Evolutionary conservation across 2,329 filamentous ascomycete species (phyloP), one percentile per base, ranked within the genome.

Genomic region (Cladosporium oxysporum): DNA sequence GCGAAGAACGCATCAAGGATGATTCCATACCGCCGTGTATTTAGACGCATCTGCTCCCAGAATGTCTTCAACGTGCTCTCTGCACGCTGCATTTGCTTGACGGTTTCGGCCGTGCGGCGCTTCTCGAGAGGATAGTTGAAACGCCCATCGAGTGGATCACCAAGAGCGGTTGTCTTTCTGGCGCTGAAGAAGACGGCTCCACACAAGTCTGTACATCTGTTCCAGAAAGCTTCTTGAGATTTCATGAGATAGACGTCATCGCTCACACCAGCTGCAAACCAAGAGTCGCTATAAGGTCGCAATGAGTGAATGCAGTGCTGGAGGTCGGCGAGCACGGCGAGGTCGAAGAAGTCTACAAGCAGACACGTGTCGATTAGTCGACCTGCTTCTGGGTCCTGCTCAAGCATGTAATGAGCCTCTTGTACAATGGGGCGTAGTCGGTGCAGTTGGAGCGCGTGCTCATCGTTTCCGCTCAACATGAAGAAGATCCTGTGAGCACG

Each of bases 91-190:
- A 87, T 77, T 0, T 73, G 71, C 5, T 80, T 77, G 0, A 81
- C 76, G 21, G 79, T 86, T 14, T 81, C 79, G 62, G 77, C 78
- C 1, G 76, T 85, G 1, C 79, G 78, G 11, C 77, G 80, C 68
- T 83, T 85, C 2, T 82, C 77, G 5, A 78, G 77, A 60, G 81
- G 85, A 78, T 80, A 87, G 50, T 67, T 66, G 65, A 87, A 85
- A 62, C 73, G 80, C 1, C 75, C 74, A 23, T 65, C 63, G 21
- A 55, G 11, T 16, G 63, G 60, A 23, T 55, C 52, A 2, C 26
- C 49, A 23, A 62, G 35, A 12, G n/a, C 14, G 1, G 33, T 37
- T 16, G 33, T 5, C 2, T 16, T 5, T 16, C 5, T 37, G 33
- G 33, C 11, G 33, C 33, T 16, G 14, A 16, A 16, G 33, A 37